Percentiles rank a stretch among this genome's conserved stretches.
phyloP scores from a whole-genome alignment of 2,329 filamentous ascomycete species.

The Thelonectria blattea region DNA sequence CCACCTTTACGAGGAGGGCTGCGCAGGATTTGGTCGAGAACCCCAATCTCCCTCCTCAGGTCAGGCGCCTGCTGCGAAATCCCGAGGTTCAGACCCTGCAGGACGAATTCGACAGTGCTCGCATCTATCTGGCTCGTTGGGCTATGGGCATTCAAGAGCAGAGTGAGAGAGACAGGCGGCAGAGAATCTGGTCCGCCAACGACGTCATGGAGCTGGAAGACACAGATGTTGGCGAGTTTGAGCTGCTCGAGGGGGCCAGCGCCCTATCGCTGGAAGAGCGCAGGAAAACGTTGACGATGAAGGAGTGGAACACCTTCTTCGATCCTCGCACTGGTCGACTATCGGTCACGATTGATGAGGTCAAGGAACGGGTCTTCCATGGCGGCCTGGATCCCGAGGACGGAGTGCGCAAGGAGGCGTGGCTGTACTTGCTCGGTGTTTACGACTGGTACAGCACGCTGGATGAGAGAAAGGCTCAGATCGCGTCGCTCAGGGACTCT shows the following conservation, averaged over 20 bases:
- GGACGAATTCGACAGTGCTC: constrained; percentile 95
- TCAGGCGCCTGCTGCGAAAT: constrained; percentile 83
- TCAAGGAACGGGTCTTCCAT: constrained; percentile 97
- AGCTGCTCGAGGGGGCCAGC: constrained; percentile 83
- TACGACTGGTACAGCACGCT: constrained; percentile 90
- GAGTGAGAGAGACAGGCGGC: constrained; percentile 83
- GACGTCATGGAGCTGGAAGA: constrained; percentile 95
- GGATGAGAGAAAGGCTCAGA: constrained; percentile 82
- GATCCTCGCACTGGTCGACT: constrained; percentile 76
- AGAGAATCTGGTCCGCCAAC: constrained; percentile 89
- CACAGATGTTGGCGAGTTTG: constrained; percentile 94
- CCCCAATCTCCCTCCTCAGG: constrained; percentile 86
- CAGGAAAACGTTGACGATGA: constrained; percentile 76
- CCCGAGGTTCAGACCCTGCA: constrained; percentile 94
- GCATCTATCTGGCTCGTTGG: constrained; percentile 94
- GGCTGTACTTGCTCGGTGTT: constrained; percentile 91
- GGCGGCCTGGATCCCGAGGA: constrained; percentile 89
- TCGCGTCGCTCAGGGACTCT: constrained; percentile 87
- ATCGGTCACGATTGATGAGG: constrained; percentile 83
- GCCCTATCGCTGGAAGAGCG: constrained; percentile 77
- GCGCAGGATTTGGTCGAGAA: constrained; percentile 93
- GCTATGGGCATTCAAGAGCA: constrained; percentile 99
- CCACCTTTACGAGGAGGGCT: constrained; percentile 90
- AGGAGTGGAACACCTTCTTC: constrained; percentile 93
- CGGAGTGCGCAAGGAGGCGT: constrained; percentile 93